A percentile compares a stretch with the other conserved stretches of the same genome.
Evolutionary conservation across 2,329 filamentous ascomycete species (phyloP).

Genomic region (Aspergillus sp.): DNA sequence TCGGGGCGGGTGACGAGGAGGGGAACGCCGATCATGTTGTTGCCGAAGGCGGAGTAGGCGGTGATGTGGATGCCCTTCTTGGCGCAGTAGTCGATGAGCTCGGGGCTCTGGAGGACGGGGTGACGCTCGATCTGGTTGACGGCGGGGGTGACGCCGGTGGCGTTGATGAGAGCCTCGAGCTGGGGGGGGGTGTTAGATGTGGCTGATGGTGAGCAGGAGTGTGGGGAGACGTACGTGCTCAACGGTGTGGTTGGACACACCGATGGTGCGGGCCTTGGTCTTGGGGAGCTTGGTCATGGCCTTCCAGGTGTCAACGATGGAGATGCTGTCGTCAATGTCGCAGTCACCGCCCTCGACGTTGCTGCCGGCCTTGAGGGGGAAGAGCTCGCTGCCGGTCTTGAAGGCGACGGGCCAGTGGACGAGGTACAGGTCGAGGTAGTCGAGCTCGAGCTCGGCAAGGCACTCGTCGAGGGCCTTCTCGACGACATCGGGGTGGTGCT

Average conservation of each 20-base stretch:
- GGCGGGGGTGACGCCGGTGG: slow-evolving; percentile 56
- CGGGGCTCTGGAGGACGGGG: slow-evolving; percentile 62
- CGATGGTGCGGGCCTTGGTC: slow-evolving; percentile 40
- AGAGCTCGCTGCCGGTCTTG: slow-evolving; percentile 40
- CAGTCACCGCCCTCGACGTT: slow-evolving; percentile 37
- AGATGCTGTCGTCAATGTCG: slow-evolving; percentile 44
- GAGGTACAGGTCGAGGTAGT: slow-evolving; percentile 52
- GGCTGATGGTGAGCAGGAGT: background rate
- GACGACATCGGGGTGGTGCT: slow-evolving; percentile 51
- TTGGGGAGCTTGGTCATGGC: slow-evolving; percentile 45
- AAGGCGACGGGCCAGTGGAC: slow-evolving; percentile 49
- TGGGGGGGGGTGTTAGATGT: slow-evolving; percentile 6
- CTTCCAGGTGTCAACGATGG: slow-evolving; percentile 43
- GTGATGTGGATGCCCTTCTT: slow-evolving; percentile 59
- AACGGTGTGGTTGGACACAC: slow-evolving; percentile 43
- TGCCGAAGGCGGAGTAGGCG: slow-evolving; percentile 63
- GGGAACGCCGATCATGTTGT: slow-evolving; percentile 59
- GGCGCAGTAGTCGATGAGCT: slow-evolving; percentile 56
- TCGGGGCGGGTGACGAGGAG: slow-evolving; percentile 63
- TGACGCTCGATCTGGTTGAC: slow-evolving; percentile 70
- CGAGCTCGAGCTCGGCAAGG: slow-evolving; percentile 50
- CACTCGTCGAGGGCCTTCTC: slow-evolving; percentile 50
- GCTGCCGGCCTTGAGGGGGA: slow-evolving; percentile 44
- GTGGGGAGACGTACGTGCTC: slow-evolving; percentile 26
- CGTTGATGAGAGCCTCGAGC: slow-evolving; percentile 56